Evolutionary conservation across 148 eudicot genomes (phyloP), one percentile per base, ranked within the genome.

Genomic region (Vaccinium macrocarpon): DNA sequence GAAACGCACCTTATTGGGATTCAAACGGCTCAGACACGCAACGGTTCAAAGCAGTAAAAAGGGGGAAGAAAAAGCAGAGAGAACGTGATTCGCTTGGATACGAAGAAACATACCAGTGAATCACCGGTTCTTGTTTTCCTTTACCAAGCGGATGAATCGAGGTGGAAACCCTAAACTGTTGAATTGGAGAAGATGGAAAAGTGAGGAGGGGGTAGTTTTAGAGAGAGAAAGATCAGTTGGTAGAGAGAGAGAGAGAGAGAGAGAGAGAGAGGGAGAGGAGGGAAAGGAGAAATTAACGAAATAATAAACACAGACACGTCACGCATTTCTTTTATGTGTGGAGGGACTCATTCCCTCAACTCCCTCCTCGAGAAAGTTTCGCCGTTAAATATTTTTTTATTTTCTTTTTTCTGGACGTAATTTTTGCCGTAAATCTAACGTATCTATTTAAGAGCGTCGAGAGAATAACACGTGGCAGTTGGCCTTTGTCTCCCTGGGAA

Each of bases 391-490:
- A 38, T 4, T 42, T 42, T 42, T 42, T 42, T 0, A 0, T 42
- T 42, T 42, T 42, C 6, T 32, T 32, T 32, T 32, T 32, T 32
- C 35, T 32, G 35, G 46, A 42, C 46, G 5, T 42, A 42, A 42
- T 42, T 64, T 57, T 74, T 89, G 87, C 86, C 86, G 79, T 81
- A 85, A 86, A 74, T 86, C 84, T 78, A 86, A 88, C 90, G 90
- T 32, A 32, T 86, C 86, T 81, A 83, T 74, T 27, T 82, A 12
- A 16, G 74, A 10, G 23, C 53, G 72, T 3, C 32, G 72, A 61
- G 18, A 25, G 50, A 21, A 11, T 52, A 50, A 50, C 82, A 46
- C 82, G 82, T 80, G 82, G 72, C 23, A 16, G 3, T 0, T 61
- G 11, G 68, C 12, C 68, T 61, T 61, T 61, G 68, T n/a, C 68